Evolutionary conservation across 2,329 filamentous ascomycete species (phyloP).

Genomic region (Fusarium staphyleae): DNA sequence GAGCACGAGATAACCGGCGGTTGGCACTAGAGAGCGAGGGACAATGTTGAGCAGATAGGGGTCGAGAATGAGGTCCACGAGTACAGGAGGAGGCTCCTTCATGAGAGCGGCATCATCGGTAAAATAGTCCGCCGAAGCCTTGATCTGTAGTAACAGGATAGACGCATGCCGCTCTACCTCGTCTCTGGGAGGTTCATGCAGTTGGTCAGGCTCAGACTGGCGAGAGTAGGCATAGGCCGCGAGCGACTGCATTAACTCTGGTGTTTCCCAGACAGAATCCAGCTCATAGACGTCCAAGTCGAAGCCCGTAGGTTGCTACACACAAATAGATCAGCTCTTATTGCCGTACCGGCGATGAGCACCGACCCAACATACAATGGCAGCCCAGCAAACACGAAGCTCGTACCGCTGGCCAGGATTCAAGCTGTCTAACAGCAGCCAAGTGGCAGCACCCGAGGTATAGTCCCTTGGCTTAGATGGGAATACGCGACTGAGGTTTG

Average conservation of each 20-base stretch:
- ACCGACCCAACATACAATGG: constrained; percentile 70
- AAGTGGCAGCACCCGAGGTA: constrained; percentile 69
- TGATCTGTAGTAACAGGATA: constrained; percentile 74
- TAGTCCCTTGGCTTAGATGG: constrained; percentile 55
- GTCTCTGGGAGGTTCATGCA: constrained; percentile 5
- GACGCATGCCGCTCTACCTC: constrained; percentile 50
- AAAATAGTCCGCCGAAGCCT: constrained; percentile 85
- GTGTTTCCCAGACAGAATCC: constrained; percentile 65
- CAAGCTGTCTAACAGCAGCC: constrained; percentile 79
- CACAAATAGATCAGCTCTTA: constrained; percentile 5
- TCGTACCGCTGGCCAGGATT: constrained; percentile 82
- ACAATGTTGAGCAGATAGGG: constrained; percentile 82
- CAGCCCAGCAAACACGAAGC: constrained; percentile 90
- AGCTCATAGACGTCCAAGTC: constrained; percentile 70
- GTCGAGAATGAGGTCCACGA: constrained; percentile 84
- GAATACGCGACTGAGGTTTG: constrained; percentile 72
- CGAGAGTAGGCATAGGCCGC: constrained; percentile 65
- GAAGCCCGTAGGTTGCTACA: constrained; percentile 86
- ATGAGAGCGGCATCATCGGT: constrained; percentile 78
- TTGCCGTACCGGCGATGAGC: neutral
- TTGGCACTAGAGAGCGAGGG: constrained; percentile 78
- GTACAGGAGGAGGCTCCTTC: constrained; percentile 74
- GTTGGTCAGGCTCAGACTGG: constrained; percentile 44
- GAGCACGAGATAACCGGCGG: constrained; percentile 69
- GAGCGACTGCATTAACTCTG: constrained; percentile 70